Evolutionary conservation across 2,329 filamentous ascomycete genomes (phyloP), one percentile per base, ranked within the genome.

Genomic region (Berkeleyomyces basicola): DNA sequence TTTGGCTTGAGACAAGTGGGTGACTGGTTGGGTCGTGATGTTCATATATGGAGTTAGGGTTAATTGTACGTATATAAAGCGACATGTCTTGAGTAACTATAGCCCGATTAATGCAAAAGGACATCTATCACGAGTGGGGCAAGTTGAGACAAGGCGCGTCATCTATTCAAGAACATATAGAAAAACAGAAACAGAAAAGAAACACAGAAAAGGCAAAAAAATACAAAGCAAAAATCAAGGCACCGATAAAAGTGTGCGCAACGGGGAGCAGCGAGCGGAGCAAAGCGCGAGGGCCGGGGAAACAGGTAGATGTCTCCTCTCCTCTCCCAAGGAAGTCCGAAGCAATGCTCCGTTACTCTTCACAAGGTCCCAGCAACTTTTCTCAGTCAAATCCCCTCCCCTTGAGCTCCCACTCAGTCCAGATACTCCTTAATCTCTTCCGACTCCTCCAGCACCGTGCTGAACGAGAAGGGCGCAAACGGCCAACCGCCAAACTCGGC

Each of bases 381-480:
- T 23, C 23, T 23, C 23, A 23, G 51, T 39, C 11, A 55, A 14
- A 16, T 36, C 51, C 7, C 14, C 23, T 3, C 10, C 40, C 11
- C 55, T 36, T 36, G 2, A 23, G 23, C 23, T 23, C 23, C 23
- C 31, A 36, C 37, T 69, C 69, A 81, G 66, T 77, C 77, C 70
- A 81, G 67, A 68, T 78, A 83, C 66, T 82, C 79, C 68, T 78
- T 80, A 68, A 82, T 71, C 63, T 81, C 78, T 66, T 84, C 81
- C 65, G 93, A 88, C 72, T 96, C 90, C 74, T 96, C 91, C 67
- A 96, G 75, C 71, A 95, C 76, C 43, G 82, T 79, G 75, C 86
- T 84, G 74, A 96, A 96, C 66, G 87, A 93, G 72, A 96, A 96
- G 3, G 91, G 91, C 70, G 85, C 79, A 74, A 96, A 96, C 1